phyloP scores from a whole-genome alignment of 352 stramenopile species.

The Pythium dissotocum region DNA sequence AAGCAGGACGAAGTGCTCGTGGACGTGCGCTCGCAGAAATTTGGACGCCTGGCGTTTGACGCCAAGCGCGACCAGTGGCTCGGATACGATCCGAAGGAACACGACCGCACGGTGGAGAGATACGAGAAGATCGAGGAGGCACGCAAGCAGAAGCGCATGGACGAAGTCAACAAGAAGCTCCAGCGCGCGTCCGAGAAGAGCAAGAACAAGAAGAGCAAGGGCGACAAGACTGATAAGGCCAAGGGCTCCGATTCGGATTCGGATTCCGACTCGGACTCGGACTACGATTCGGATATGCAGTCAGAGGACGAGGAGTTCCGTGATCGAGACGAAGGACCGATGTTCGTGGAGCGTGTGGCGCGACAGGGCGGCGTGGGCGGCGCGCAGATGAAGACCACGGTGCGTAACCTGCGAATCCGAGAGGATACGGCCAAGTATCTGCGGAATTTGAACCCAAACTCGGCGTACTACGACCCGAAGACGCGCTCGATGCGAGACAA shows the following conservation, averaged over 20 bases:
- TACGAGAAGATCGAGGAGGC: conserved; percentile 85
- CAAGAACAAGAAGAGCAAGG: conserved; percentile 27
- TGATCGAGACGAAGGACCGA: conserved; percentile 89
- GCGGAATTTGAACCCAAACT: conserved; percentile 97
- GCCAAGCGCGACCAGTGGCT: conserved; percentile 98
- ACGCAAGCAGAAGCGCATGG: conserved; percentile 75
- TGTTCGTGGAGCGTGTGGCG: conserved; percentile 94
- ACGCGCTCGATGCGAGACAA: conserved; percentile 98
- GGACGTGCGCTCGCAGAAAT: conserved; percentile 86
- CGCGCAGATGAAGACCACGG: conserved; percentile 97
- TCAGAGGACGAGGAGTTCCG: conserved; percentile 93
- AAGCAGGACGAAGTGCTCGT: conserved; percentile 81
- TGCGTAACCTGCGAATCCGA: conserved; percentile 98
- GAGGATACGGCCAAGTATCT: conserved; percentile 99
- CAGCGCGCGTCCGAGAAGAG: conserved; percentile 50
- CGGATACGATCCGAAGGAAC: conserved; percentile 89
- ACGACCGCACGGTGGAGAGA: conserved; percentile 71
- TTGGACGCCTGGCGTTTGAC: conserved; percentile 96
- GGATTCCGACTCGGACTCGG: conserved; percentile 88
- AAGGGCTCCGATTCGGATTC: conserved; percentile 30
- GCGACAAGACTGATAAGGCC: background rate
- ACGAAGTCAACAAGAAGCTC: conserved; percentile 79
- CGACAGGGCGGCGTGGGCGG: conserved; percentile 95
- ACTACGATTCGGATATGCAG: conserved; percentile 86
- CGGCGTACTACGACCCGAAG: conserved; percentile 99